Evolutionary conservation across 2,329 filamentous ascomycete genomes (phyloP), one percentile per base, ranked within the genome.

Genomic region (Ceratocystiopsis minuta): DNA sequence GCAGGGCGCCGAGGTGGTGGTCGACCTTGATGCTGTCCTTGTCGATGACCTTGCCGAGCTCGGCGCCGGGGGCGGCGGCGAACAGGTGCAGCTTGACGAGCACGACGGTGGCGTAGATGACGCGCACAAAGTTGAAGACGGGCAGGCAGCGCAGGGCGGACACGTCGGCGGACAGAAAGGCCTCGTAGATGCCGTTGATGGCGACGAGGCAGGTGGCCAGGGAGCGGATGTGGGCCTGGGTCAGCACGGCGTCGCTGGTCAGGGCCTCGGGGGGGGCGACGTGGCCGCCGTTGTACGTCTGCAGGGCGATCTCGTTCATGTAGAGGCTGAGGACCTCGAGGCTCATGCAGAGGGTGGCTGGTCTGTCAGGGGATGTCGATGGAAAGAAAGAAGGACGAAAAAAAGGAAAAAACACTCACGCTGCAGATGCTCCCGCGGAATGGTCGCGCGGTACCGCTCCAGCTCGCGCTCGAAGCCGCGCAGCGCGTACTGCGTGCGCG

Each of bases 271-370:
- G 58, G 32, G 11, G 11, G 32, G 6, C 32, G 32, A 2, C 13
- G 32, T 12, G 10, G 64, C 62, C n/a, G 62, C 58, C 53, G 61
- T 64, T 51, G 15, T 81, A 75, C 10, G 71, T 64, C 48, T 83
- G 76, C 48, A 87, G 70, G 3, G 72, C 75, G 42, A 82, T 72
- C 56, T 87, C 82, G 54, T 87, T 78, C 62, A 86, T 76, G 54
- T 81, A 85, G 3, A 87, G 61, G 46, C 68, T 78, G 33, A 83
- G 55, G 2, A 79, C 68, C 48, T 77, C 64, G 49, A 82, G 75
- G 46, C 71, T 70, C 49, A 85, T 67, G 16, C 63, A 60, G 37
- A 85, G 61, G 0, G 72, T 66, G n/a, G 71, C 77, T 77, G 53
- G 15, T 6, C 11, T 10, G 32, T 33, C 6, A 33, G 32, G 11